Evolutionary conservation across 139 green algal genomes (phyloP), one percentile per base, ranked within the genome.

Genomic region (Trebouxia sp.): DNA sequence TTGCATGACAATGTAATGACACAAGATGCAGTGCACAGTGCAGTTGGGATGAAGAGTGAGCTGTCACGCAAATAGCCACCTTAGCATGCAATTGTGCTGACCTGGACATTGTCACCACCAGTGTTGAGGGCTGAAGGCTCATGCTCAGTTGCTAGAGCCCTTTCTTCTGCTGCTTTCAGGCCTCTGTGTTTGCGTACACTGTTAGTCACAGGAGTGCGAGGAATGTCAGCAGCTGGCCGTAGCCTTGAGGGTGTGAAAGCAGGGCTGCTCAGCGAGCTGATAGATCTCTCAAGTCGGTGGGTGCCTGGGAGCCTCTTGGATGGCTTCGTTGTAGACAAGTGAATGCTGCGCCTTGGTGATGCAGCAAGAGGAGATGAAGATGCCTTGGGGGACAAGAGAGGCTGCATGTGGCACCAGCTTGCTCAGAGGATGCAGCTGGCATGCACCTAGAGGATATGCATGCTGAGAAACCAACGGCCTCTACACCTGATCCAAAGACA

Each of bases 151-250:
- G 35, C 62, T 15, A 45, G 32, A 26, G 20, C 62, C 43, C 62
- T 72, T 43, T 72, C 62, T 1, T 72, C 62, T 72, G 62, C 35
- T 72, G 62, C 62, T 72, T 72, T 72, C 15, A 72, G 37, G 32
- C 62, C 62, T 22, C 62, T 72, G 35, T 72, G 62, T 35, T 72
- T 72, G 62, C 62, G 62, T 72, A 72, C 28, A 22, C 62, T 72
- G 62, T 72, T 32, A 12, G 62, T 30, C 5, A 72, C n/a, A 20
- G 62, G 62, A 7, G 62, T 45, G 62, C 62, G 62, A 26, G 35
- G 6, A 28, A 15, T 15, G 9, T 72, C 62, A 30, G 42, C 32
- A 42, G 11, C 26, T 1, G 62, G 62, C 6, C 62, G 62, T 41
- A 72, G 32, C 24, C 62, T 72, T 39, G 62, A 72, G 8, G 62